Evolutionary conservation across 768 basidiomycete species (phyloP), one percentile per base, ranked within the genome.

Genomic region (Jaapia argillacea): DNA sequence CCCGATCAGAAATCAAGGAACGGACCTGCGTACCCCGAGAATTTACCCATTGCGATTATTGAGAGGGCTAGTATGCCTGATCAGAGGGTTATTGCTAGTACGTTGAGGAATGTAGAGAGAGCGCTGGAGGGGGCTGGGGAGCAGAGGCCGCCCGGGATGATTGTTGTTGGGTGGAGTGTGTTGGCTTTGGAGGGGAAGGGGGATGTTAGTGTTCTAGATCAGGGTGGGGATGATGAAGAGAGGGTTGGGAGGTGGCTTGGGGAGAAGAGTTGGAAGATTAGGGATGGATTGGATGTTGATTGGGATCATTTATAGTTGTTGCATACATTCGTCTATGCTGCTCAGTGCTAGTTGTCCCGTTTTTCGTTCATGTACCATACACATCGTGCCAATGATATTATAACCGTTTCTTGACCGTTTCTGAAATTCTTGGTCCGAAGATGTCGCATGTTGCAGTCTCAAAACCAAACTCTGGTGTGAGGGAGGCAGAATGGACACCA

Each of bases 31-130:
- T 99, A 90, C 58, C 96, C 94, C 0, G 50, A 64, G 0, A 64
- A 84, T 53, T 67, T 75, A 14, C 96, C 96, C 4, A 88, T 98
- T 51, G 90, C 92, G 5, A 81, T 98, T 50, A 79, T 99, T 42
- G 96, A 99, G 61, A 76, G 94, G 5, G 92, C 88, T n/a, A 88
- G 86, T 18, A 85, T 88, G 72, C 79, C 84, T 0, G 96, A 99
- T 62, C 96, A 98, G 62, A 68, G 96, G 12, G 77, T 86, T 2
- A 69, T 96, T 18, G 70, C 71, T 23, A 85, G 83, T 14, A 98
- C 92, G 1, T 58, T 99, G 40, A 69, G 63, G 43, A 71, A 82
- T 53, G 75, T 97, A 28, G 75, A 73, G 13, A 62, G 60, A 14
- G 90, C 85, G 1, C 58, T 97, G 58, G 80, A 82, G 44, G 76